Evolutionary conservation across 2,329 filamentous ascomycete genomes (phyloP).

Genomic region (Pseudogymnoascus sp.): DNA sequence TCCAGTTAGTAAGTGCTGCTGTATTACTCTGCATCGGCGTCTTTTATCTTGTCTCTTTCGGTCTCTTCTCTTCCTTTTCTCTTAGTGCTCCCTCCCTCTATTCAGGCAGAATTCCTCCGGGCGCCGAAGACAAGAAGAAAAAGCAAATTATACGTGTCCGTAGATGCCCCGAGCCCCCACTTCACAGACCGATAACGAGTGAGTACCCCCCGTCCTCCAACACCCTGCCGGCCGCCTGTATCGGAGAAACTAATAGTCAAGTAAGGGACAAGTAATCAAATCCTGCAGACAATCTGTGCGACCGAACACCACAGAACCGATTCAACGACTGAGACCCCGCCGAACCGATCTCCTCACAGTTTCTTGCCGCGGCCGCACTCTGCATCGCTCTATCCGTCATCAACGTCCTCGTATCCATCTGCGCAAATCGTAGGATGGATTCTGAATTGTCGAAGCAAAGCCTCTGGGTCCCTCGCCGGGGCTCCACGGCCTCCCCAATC

Average conservation of each 20-base stretch:
- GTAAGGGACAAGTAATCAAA: background rate
- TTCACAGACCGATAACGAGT: background rate
- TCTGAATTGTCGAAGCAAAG: background rate
- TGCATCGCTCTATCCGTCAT: background rate
- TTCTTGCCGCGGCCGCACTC: background rate
- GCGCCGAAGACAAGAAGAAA: background rate
- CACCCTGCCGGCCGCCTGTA: conserved; percentile 4
- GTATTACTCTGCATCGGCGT: background rate
- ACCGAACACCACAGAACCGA: conserved; percentile 3
- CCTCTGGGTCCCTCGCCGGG: conserved; percentile 4
- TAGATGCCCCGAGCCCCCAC: conserved; percentile 5
- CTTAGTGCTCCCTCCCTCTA: background rate
- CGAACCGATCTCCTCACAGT: background rate
- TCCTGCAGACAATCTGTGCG: background rate
- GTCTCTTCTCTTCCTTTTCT: background rate
- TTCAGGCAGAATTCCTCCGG: conserved; percentile 7
- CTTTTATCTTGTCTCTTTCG: background rate
- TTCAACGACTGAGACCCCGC: background rate
- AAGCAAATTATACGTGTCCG: conserved; percentile 1
- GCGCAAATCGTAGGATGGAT: conserved; percentile 1
- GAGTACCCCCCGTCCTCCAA: background rate
- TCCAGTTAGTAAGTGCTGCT: background rate
- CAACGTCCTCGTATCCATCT: background rate
- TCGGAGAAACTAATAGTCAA: background rate
- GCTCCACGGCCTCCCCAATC: background rate